Percentiles rank a stretch among this genome's conserved stretches.
Evolutionary conservation across 2,329 filamentous ascomycete species (phyloP).

Genomic region (Coniochaeta prunicola): DNA sequence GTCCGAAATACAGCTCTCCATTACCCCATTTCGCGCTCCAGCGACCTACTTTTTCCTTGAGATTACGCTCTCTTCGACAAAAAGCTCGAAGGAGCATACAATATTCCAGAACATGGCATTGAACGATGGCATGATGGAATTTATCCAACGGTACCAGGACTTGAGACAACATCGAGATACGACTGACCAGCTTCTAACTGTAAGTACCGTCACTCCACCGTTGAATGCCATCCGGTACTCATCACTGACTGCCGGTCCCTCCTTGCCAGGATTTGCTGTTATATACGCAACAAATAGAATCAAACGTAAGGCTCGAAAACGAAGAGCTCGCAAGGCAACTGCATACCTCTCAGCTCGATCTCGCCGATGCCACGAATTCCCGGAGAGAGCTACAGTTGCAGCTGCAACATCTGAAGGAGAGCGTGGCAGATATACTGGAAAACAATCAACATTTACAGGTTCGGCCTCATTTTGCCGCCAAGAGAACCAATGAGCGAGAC

Average conservation of each 20-base stretch:
- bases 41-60: background rate
- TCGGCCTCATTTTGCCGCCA: slow-evolving; percentile 12
- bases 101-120: background rate
- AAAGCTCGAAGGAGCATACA: too few species aligned
- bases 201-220: slow-evolving; percentile 15
- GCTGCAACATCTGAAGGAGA: slow-evolving; percentile 30
- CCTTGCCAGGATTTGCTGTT: slow-evolving; percentile 36
- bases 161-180: slow-evolving; percentile 33
- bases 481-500: slow-evolving; percentile 8
- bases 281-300: slow-evolving; percentile 38
- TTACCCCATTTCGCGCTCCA: background rate
- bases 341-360: slow-evolving; percentile 38
- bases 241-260: background rate
- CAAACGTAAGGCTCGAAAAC: slow-evolving; percentile 35
- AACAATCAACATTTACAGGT: slow-evolving; percentile 41
- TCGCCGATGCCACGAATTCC: slow-evolving; percentile 39
- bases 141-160: slow-evolving; percentile 38
- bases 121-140: slow-evolving; percentile 29
- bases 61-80: background rate
- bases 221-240: background rate
- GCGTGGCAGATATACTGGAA: slow-evolving; percentile 24
- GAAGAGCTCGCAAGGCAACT: slow-evolving; percentile 31
- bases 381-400: slow-evolving; percentile 43
- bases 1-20: background rate
- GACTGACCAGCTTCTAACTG: slow-evolving; percentile 40